Evolutionary conservation across 2,329 filamentous ascomycete species (phyloP).

Genomic region (Parastagonospora nodorum): DNA sequence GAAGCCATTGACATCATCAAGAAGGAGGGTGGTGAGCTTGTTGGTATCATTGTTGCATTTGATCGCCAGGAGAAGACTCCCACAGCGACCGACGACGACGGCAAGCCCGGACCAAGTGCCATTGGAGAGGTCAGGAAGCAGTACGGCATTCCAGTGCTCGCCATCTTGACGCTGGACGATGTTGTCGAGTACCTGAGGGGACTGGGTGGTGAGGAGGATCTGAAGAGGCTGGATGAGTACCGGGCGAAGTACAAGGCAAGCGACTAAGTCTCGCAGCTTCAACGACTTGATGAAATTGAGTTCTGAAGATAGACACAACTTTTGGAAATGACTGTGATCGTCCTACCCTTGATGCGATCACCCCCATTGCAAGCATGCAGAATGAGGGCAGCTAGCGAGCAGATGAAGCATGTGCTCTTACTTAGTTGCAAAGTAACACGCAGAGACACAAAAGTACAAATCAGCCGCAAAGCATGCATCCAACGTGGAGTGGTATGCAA

Average conservation of each 20-base stretch:
- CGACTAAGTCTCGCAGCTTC: slow-evolving; percentile 24
- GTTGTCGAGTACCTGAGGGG: slow-evolving; percentile 59
- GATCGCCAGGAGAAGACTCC: slow-evolving; percentile 86
- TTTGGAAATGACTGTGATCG: neutral
- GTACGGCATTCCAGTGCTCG: slow-evolving; percentile 79
- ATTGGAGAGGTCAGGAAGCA: slow-evolving; percentile 85
- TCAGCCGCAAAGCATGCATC: neutral
- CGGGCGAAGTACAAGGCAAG: slow-evolving; percentile 47
- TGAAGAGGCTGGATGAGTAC: slow-evolving; percentile 49
- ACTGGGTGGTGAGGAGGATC: slow-evolving; percentile 52
- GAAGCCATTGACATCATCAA: slow-evolving; percentile 91
- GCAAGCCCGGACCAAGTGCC: slow-evolving; percentile 73
- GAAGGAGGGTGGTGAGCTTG: slow-evolving; percentile 80
- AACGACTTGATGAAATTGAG: neutral
- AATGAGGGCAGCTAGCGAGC: neutral
- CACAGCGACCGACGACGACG: slow-evolving; percentile 63
- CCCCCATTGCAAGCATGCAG: too few relatives aligned
- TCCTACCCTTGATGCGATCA: neutral
- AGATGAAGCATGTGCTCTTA: neutral
- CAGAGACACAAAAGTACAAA: neutral
- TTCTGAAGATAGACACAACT: too few relatives aligned
- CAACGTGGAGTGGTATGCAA: neutral
- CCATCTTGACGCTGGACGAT: slow-evolving; percentile 84
- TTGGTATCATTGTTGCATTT: slow-evolving; percentile 85
- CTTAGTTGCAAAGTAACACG: neutral